A percentile compares a stretch with the other conserved stretches of the same genome.
Conservation (phyloP, 176 grass and related monocot genomes). For the Eremochloa ophiuroides region DNA sequence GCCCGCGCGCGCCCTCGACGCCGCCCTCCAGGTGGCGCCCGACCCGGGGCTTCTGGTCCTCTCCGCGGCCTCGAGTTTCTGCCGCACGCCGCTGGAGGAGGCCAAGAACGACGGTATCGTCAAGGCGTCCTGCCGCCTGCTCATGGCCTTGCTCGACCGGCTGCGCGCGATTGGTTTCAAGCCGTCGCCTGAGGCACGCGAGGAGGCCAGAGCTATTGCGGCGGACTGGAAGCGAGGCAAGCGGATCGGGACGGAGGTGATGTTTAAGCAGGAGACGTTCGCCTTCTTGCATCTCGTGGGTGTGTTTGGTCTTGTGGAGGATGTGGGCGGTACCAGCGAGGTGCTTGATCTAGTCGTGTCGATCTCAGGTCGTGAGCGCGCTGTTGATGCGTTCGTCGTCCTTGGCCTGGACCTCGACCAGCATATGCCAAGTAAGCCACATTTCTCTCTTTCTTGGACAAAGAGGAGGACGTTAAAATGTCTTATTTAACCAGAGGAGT, state of each 20-base stretch:
- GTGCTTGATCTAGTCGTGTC: slow-evolving; percentile 43
- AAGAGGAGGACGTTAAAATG: not conserved
- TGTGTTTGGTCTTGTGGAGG: slow-evolving; percentile 36
- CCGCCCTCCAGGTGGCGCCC: slow-evolving; percentile 41
- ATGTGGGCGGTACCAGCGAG: slow-evolving; percentile 34
- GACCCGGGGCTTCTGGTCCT: slow-evolving; percentile 41
- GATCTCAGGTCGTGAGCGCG: slow-evolving; percentile 27
- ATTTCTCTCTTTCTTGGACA: not conserved
- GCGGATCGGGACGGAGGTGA: slow-evolving; percentile 23
- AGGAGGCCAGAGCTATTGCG: slow-evolving; percentile 34
- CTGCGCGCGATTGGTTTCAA: slow-evolving; percentile 29
- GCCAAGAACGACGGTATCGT: not conserved
- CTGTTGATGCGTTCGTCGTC: slow-evolving; percentile 30
- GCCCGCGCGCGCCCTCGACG: slow-evolving; percentile 14
- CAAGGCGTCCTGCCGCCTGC: slow-evolving; percentile 39
- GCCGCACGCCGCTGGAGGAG: not conserved
- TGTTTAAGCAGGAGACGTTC: slow-evolving; percentile 37
- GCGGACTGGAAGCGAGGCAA: slow-evolving; percentile 40
- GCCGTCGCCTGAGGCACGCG: slow-evolving; percentile 36
- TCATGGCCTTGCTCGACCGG: slow-evolving; percentile 30
- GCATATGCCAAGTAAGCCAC: slow-evolving; percentile 24
- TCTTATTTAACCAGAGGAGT: not conserved
- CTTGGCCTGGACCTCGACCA: slow-evolving; percentile 31
- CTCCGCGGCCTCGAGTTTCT: slow-evolving; percentile 41
- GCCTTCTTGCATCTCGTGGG: slow-evolving; percentile 43